Conservation (phyloP, 176 grass and related monocot genomes). For the Tuctoria greenei region DNA sequence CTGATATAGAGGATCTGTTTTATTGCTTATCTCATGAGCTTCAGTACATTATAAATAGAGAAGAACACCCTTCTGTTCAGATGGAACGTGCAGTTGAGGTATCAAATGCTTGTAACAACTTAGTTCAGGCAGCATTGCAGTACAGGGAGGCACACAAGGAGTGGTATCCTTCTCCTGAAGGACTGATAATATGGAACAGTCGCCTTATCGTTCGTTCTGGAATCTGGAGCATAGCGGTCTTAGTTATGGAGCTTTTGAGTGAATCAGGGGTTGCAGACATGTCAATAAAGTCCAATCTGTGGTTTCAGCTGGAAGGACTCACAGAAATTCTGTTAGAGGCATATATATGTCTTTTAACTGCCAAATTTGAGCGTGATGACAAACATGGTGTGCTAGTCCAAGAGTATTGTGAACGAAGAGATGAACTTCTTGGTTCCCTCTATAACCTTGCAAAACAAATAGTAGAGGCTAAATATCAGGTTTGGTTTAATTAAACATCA, state of each 20-base stretch:
- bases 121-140: constrained; percentile 62
- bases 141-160: constrained; percentile 68
- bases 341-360: constrained; percentile 68
- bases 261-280: constrained; percentile 56
- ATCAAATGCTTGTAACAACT: constrained; percentile 67
- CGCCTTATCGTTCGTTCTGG: constrained; percentile 74
- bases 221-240: constrained; percentile 78
- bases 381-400: constrained; percentile 70
- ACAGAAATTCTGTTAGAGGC: constrained; percentile 83
- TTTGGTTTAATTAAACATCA: constrained; percentile 35
- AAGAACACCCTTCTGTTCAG: constrained; percentile 57
- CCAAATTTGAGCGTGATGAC: constrained; percentile 80
- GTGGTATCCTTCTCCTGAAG: constrained; percentile 96
- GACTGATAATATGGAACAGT: constrained; percentile 86
- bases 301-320: constrained; percentile 74
- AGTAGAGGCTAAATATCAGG: constrained; percentile 77
- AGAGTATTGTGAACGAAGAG: constrained; percentile 82
- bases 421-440: constrained; percentile 81
- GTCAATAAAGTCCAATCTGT: constrained; percentile 58
- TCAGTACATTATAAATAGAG: constrained; percentile 68
- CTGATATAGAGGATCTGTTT: constrained; percentile 88
- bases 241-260: constrained; percentile 68
- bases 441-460: constrained; percentile 86
- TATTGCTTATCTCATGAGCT: constrained; percentile 81
- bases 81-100: constrained; percentile 74